Evolutionary conservation across 176 grass and related monocot genomes (phyloP).

Genomic region (Miscanthus lutarioriparius): DNA sequence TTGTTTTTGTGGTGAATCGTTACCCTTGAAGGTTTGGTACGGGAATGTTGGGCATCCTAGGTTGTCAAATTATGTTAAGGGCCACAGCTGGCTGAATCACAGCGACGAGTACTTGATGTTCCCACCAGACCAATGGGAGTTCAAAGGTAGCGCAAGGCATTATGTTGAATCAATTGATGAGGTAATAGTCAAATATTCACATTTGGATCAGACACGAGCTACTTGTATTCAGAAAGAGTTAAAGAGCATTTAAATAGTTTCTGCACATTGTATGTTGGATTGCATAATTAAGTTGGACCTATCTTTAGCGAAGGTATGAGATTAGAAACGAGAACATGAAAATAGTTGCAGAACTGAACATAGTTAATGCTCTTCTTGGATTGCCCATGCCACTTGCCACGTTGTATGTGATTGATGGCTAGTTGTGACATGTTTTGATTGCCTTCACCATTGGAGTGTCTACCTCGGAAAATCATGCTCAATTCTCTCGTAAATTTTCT

Average conservation of each 20-base stretch:
- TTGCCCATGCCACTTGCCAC: neutral
- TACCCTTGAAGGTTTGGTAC: constrained; percentile 72
- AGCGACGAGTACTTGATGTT: constrained; percentile 64
- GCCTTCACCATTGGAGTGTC: neutral
- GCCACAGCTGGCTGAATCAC: constrained; percentile 72
- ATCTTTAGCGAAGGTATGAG: neutral
- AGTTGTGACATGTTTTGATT: neutral
- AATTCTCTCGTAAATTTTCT: neutral
- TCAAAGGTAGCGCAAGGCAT: constrained; percentile 73
- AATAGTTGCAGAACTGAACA: neutral
- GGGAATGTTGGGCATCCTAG: constrained; percentile 76
- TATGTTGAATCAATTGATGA: constrained; percentile 84
- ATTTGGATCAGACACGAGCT: constrained; percentile 14
- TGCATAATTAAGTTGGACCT: neutral
- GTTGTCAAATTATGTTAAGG: constrained; percentile 63
- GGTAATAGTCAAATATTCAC: constrained; percentile 46
- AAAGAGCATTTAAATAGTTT: constrained; percentile 11
- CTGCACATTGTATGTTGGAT: neutral
- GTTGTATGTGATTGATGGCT: neutral
- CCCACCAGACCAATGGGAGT: constrained; percentile 60
- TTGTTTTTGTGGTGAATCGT: constrained; percentile 9
- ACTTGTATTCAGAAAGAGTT: neutral
- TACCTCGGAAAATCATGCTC: neutral
- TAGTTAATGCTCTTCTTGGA: neutral
- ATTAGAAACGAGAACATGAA: constrained; percentile 10